Percentiles rank a stretch among this genome's conserved stretches.
Evolutionary conservation across 1,284 basidiomycete species (phyloP).

Genomic region (Trichosporon inkin): DNA sequence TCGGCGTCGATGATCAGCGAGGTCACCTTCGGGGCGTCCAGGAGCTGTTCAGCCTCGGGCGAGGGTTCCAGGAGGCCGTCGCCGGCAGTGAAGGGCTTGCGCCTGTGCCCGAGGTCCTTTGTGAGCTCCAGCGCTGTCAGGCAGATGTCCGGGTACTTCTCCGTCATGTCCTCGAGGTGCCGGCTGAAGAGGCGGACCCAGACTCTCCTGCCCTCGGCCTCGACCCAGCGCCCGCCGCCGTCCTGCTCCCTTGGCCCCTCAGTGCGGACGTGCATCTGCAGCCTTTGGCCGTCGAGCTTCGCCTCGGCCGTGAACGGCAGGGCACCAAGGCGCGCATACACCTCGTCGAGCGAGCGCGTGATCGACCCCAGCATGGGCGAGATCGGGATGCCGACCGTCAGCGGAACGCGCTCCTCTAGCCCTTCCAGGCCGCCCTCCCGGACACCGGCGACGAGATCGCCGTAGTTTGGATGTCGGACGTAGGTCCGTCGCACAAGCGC

Average conservation of each 20-base stretch:
- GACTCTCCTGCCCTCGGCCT: constrained; percentile 49
- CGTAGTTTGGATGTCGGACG: constrained; percentile 84
- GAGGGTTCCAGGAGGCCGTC: constrained; percentile 18
- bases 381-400: constrained; percentile 64
- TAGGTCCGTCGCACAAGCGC: constrained; percentile 68
- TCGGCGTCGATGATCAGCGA: constrained; percentile 95
- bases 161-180: constrained; percentile 88
- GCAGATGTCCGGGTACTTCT: constrained; percentile 86
- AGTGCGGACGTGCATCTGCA: constrained; percentile 69
- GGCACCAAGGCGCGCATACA: constrained; percentile 66
- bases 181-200: constrained; percentile 72
- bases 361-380: constrained; percentile 55
- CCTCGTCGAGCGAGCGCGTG: constrained; percentile 74
- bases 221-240: constrained; percentile 47
- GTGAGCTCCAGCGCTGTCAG: constrained; percentile 54
- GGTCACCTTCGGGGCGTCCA: constrained; percentile 47
- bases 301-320: constrained; percentile 71
- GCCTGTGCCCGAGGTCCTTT: constrained; percentile 26
- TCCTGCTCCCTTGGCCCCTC: constrained; percentile 45
- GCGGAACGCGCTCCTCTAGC: constrained; percentile 63
- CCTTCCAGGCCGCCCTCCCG: constrained; percentile 63
- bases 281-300: constrained; percentile 83
- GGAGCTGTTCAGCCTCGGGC: constrained; percentile 29
- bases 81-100: constrained; percentile 19
- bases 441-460: constrained; percentile 66